Evolutionary conservation across 192 early-diverging fungal species (phyloP).

Genomic region (Chytriomyces sp.): DNA sequence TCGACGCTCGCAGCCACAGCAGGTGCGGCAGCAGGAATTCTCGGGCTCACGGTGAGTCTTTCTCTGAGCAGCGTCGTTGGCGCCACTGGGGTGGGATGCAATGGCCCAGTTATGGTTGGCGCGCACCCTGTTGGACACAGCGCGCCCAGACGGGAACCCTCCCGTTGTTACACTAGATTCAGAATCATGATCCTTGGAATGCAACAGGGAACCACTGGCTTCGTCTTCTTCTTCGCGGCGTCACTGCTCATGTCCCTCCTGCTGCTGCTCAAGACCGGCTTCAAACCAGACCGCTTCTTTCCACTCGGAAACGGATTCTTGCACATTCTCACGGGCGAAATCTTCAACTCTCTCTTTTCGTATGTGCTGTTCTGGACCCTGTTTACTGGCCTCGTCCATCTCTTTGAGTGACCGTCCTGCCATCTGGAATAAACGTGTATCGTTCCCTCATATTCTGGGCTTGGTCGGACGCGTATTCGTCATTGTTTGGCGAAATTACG

Average conservation of each 20-base stretch:
- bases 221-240: constrained; percentile 74
- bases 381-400: constrained; percentile 69
- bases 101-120: no score
- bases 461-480: no score
- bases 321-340: constrained; percentile 56
- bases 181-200: background rate
- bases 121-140: no score
- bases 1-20: constrained; percentile 66
- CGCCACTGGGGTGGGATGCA: no score
- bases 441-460: no score
- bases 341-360: constrained; percentile 56
- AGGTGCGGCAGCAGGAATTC: constrained; percentile 79
- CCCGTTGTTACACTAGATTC: no score
- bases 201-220: constrained; percentile 57
- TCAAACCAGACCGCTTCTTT: constrained; percentile 64
- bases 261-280: constrained; percentile 61
- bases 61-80: no score
- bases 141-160: no score
- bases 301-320: constrained; percentile 26
- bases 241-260: constrained; percentile 68
- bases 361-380: constrained; percentile 74
- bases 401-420: constrained; percentile 64
- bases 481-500: no score
- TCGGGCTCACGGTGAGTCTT: constrained; percentile 74
- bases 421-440: no score